Percentiles rank a stretch among this genome's conserved stretches.
Evolutionary conservation across 2,329 filamentous ascomycete species (phyloP).

Genomic region (Ambrosiella xylebori): DNA sequence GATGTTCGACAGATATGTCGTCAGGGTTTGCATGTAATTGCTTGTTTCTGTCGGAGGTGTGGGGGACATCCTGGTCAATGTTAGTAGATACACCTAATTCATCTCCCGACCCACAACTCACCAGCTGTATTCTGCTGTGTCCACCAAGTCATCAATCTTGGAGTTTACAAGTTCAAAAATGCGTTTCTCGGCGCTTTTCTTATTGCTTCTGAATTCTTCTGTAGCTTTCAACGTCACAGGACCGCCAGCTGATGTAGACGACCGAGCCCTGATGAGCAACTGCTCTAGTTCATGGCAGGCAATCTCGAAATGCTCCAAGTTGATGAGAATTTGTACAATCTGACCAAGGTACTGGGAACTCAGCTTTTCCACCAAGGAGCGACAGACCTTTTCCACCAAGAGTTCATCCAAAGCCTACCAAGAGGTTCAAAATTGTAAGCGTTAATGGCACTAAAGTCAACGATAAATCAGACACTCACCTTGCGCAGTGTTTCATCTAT

Average conservation of each 20-base stretch:
- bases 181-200: conserved; percentile 90
- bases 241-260: conserved; percentile 62
- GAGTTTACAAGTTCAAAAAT: conserved; percentile 98
- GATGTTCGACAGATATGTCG: conserved; percentile 81
- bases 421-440: not conserved
- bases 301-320: conserved; percentile 89
- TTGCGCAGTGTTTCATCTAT: conserved; percentile 83
- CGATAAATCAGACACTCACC: conserved; percentile 23
- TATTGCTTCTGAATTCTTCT: conserved; percentile 70
- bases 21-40: conserved; percentile 91
- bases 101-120: conserved; percentile 19
- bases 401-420: conserved; percentile 74
- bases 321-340: conserved; percentile 96
- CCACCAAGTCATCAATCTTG: conserved; percentile 94
- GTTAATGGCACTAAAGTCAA: not conserved
- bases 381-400: conserved; percentile 82
- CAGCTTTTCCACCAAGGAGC: conserved; percentile 71
- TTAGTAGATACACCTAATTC: conserved; percentile 12
- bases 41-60: conserved; percentile 55
- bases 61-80: conserved; percentile 28
- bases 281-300: conserved; percentile 82
- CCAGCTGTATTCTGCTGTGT: conserved; percentile 96
- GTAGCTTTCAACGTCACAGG: conserved; percentile 70
- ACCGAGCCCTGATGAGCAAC: conserved; percentile 68
- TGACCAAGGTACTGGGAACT: conserved; percentile 89